These are phyloP conservation scores for Alternaria panax DNA, from an alignment of 2,329 filamentous ascomycete genomes.

Conservation along the genomic window DNA sequence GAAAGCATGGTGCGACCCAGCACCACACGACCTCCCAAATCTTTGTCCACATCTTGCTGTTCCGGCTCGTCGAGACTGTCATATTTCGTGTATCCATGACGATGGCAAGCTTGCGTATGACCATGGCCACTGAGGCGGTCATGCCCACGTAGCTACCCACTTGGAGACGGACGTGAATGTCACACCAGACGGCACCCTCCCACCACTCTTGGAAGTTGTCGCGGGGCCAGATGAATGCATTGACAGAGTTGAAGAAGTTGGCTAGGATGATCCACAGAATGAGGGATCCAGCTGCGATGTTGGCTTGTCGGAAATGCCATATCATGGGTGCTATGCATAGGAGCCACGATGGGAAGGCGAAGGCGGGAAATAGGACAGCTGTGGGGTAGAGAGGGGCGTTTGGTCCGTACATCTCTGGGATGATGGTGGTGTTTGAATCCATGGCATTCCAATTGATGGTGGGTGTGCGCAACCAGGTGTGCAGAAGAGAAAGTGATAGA, in stretches of 20 bases:
- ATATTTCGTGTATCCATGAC: slow-evolving; percentile 67
- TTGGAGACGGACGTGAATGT: slow-evolving; percentile 68
- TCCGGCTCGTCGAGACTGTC: slow-evolving; percentile 59
- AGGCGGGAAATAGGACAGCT: slow-evolving; percentile 56
- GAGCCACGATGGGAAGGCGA: slow-evolving; percentile 60
- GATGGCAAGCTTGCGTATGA: slow-evolving; percentile 66
- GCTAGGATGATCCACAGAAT: slow-evolving; percentile 64
- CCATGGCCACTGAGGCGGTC: slow-evolving; percentile 62
- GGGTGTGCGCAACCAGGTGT: neutral
- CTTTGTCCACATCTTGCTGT: slow-evolving; percentile 56
- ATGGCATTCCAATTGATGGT: too few relatives aligned
- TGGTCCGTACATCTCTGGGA: neutral
- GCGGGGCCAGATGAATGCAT: slow-evolving; percentile 69
- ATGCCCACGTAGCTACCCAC: slow-evolving; percentile 62
- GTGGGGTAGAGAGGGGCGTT: slow-evolving; percentile 37
- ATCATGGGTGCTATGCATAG: slow-evolving; percentile 64
- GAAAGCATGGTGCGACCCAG: slow-evolving; percentile 61
- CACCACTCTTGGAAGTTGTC: slow-evolving; percentile 65
- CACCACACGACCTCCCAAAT: slow-evolving; percentile 64
- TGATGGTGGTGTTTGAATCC: neutral
- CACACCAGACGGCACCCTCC: slow-evolving; percentile 67
- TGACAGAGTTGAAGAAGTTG: slow-evolving; percentile 67
- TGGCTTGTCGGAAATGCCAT: slow-evolving; percentile 67
- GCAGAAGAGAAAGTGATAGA: neutral
- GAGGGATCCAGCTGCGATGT: slow-evolving; percentile 65